Evolutionary conservation across 2,329 filamentous ascomycete genomes (phyloP).

Genomic region (Colletotrichum lentis): DNA sequence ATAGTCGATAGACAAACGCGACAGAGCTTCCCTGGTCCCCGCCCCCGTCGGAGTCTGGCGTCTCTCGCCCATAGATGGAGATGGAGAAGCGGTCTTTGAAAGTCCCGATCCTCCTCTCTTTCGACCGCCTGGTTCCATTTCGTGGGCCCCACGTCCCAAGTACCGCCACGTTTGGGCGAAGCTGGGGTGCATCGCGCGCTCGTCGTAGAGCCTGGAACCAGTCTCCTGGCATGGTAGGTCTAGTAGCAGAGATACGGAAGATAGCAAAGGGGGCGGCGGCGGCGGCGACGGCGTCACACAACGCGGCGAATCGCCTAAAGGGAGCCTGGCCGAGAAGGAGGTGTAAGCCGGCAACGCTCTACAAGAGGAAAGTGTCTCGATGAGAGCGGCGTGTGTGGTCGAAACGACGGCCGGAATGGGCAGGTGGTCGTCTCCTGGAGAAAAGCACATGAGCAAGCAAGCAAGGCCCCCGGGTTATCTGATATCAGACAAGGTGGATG

Average conservation of each 20-base stretch:
- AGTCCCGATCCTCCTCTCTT: constrained; percentile 12
- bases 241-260: background rate
- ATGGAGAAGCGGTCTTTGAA: too few species aligned
- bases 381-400: background rate
- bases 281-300: background rate
- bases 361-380: constrained; percentile 9
- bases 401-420: constrained; percentile 1
- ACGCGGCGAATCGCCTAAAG: constrained; percentile 1
- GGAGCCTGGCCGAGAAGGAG: background rate
- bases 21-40: background rate
- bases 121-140: constrained; percentile 1
- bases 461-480: background rate
- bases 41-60: too few species aligned
- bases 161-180: constrained; percentile 1
- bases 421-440: constrained; percentile 5
- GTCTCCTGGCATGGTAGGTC: too few species aligned
- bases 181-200: constrained; percentile 10
- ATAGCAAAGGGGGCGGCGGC: background rate
- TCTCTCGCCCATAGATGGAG: too few species aligned
- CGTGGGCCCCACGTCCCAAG: background rate
- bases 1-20: background rate
- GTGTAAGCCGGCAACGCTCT: constrained; percentile 6
- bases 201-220: background rate
- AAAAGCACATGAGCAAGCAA: background rate
- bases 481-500: too few species aligned